A percentile compares a stretch with the other conserved stretches of the same genome.
Conservation (phyloP, 1,139 yeast genomes). For the Diutina siamensis region DNA sequence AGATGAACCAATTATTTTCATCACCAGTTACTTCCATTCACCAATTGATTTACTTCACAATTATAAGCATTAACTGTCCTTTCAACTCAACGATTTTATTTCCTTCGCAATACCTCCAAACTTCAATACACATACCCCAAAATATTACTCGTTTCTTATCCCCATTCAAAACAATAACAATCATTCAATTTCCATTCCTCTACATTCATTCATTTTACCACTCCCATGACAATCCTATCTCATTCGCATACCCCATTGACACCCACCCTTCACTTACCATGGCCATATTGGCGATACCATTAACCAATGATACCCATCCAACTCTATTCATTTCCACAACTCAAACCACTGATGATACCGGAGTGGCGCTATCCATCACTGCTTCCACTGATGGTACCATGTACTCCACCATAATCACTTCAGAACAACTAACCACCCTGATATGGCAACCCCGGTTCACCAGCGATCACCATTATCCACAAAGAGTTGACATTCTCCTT, state of each 20-base stretch:
- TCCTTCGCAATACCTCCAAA: no score
- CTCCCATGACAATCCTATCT: background rate
- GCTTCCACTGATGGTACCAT: background rate
- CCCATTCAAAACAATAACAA: background rate
- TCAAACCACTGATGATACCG: background rate
- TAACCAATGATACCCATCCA: background rate
- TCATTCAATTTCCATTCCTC: background rate
- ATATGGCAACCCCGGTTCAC: background rate
- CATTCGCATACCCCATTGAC: no score
- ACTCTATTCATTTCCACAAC: background rate
- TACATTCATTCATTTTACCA: background rate
- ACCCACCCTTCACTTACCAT: no score
- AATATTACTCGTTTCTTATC: background rate
- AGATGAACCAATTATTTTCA: no score
- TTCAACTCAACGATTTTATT: no score
- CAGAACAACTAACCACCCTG: background rate
- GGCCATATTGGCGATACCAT: background rate
- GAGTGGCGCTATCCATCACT: background rate
- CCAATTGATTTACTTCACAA: no score
- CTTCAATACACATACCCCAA: background rate
- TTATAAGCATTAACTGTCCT: no score
- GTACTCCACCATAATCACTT: background rate
- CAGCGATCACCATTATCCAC: background rate
- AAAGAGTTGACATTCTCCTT: background rate
- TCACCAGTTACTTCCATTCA: no score